phyloP scores from a whole-genome alignment of 495 filamentous ascomycete species.

The Penicillium lividum region DNA sequence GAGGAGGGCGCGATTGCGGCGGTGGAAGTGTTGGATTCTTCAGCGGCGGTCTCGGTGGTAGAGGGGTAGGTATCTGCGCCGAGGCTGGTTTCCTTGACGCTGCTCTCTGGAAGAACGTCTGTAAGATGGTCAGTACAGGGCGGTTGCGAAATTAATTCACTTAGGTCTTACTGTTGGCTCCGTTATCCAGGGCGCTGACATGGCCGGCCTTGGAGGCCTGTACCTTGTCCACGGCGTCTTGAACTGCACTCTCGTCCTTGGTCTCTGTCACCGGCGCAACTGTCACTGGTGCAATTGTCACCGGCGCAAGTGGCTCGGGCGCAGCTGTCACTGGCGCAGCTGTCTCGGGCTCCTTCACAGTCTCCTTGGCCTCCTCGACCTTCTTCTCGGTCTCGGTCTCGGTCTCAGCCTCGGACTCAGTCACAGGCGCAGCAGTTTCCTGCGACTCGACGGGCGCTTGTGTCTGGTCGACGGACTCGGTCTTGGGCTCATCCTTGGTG shows the following conservation, averaged over 20 bases:
- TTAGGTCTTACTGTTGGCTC: slow-evolving; percentile 19
- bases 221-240: slow-evolving; percentile 32
- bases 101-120: slow-evolving; percentile 26
- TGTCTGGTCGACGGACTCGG: slow-evolving; percentile 20
- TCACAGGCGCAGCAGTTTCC: slow-evolving; percentile 21
- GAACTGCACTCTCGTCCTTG: slow-evolving; percentile 11
- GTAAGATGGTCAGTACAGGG: slow-evolving; percentile 1
- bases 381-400: slow-evolving; percentile 20
- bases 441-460: slow-evolving; percentile 28
- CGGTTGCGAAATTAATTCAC: not conserved
- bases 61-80: slow-evolving; percentile 28
- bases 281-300: slow-evolving; percentile 16
- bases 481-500: slow-evolving; percentile 4
- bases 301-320: slow-evolving; percentile 17
- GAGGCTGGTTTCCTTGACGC: slow-evolving; percentile 19
- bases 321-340: slow-evolving; percentile 13
- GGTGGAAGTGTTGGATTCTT: slow-evolving; percentile 20
- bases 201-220: slow-evolving; percentile 30
- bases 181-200: slow-evolving; percentile 18
- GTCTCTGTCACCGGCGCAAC: not conserved
- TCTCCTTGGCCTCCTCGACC: slow-evolving; percentile 17
- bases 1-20: slow-evolving; percentile 11
- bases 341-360: slow-evolving; percentile 17
- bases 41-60: slow-evolving; percentile 21
- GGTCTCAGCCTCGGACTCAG: slow-evolving; percentile 15